phyloP scores from a whole-genome alignment of 2,329 filamentous ascomycete species.

The Nothomitra cinnamomea region DNA sequence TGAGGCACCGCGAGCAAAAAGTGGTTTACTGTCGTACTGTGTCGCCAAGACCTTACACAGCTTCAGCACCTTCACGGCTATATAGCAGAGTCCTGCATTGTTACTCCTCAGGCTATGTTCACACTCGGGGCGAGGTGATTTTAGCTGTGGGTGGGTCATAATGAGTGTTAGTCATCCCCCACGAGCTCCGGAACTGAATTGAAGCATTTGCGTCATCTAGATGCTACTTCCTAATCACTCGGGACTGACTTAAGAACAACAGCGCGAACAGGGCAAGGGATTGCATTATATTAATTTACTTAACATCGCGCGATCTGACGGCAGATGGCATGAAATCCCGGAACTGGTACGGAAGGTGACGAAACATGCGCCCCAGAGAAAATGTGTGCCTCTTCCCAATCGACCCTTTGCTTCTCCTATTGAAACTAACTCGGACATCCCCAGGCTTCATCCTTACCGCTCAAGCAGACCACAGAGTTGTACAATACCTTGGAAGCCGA shows the following conservation, averaged over 20 bases:
- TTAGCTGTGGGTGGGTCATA: neutral
- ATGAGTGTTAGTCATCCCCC: neutral
- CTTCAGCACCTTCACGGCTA: no score
- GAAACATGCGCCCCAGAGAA: slow-evolving; percentile 76
- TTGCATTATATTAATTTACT: slow-evolving; percentile 66
- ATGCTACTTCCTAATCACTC: neutral
- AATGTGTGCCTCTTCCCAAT: slow-evolving; percentile 36
- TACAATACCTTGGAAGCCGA: slow-evolving; percentile 21
- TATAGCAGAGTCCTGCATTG: no score
- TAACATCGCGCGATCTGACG: slow-evolving; percentile 74
- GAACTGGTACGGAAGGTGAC: slow-evolving; percentile 85
- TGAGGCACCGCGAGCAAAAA: no score
- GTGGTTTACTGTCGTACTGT: no score
- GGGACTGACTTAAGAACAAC: slow-evolving; percentile 15
- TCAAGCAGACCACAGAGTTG: slow-evolving; percentile 49
- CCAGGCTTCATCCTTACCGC: slow-evolving; percentile 53
- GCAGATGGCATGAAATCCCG: slow-evolving; percentile 69
- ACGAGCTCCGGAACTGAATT: neutral
- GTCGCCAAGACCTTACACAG: neutral
- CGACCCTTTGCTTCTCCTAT: neutral
- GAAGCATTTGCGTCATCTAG: no score
- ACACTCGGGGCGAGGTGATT: neutral
- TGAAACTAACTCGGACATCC: neutral
- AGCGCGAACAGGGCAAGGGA: slow-evolving; percentile 52
- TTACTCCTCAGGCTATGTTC: neutral